Conservation (phyloP, 306 rosid species). For the Lupinus albus region DNA sequence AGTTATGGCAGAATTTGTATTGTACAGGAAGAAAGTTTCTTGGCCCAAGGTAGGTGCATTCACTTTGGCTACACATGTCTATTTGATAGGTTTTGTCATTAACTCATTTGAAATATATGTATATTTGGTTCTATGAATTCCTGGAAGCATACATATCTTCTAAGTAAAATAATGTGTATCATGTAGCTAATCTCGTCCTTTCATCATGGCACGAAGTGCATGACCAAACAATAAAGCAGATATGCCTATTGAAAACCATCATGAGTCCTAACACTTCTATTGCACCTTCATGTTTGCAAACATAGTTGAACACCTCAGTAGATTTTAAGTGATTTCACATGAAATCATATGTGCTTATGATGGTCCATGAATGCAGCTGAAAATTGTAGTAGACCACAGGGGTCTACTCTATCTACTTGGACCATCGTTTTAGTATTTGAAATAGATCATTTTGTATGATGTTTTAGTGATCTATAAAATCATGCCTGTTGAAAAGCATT, state of each 20-base stretch:
- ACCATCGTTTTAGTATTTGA: neutral
- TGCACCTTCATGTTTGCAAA: neutral
- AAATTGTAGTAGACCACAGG: slow-evolving; percentile 8
- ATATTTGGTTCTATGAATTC: slow-evolving; percentile 14
- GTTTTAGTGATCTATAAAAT: slow-evolving; percentile 16
- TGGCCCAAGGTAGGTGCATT: slow-evolving; percentile 54
- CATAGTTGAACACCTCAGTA: slow-evolving; percentile 4
- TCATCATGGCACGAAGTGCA: neutral
- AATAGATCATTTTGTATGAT: neutral
- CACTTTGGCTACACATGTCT: slow-evolving; percentile 23
- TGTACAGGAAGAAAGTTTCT: slow-evolving; percentile 70
- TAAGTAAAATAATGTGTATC: neutral
- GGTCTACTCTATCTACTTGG: neutral
- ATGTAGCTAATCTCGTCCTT: neutral
- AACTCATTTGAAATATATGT: slow-evolving; percentile 6
- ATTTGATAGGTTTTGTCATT: slow-evolving; percentile 5
- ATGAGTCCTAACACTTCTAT: neutral
- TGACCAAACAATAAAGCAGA: neutral
- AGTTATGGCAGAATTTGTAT: slow-evolving; percentile 72
- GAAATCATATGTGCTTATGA: slow-evolving; percentile 2
- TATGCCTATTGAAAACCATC: slow-evolving; percentile 8
- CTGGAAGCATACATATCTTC: neutral
- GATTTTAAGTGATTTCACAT: slow-evolving; percentile 15
- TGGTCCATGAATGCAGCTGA: slow-evolving; percentile 8
- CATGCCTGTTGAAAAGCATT: neutral